Conservation (phyloP, 306 rosid species). For the Bauhinia variegata region DNA sequence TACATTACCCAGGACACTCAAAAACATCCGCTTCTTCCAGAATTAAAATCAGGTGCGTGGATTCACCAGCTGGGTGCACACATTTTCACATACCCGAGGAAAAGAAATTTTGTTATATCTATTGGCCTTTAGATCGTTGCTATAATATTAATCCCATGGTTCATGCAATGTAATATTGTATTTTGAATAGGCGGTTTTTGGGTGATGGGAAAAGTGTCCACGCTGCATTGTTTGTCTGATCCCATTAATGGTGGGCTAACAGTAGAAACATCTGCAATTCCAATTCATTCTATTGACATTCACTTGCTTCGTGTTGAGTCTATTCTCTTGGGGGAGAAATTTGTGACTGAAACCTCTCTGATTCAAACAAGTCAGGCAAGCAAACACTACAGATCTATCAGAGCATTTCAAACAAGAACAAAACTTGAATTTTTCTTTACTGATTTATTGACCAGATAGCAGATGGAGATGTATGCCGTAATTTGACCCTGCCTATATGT, state of each 20-base stretch:
- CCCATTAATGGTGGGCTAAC: conserved; percentile 82
- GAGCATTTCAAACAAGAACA: conserved; percentile 11
- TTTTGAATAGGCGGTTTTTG: conserved; percentile 79
- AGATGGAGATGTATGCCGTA: conserved; percentile 79
- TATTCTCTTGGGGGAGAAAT: conserved; percentile 84
- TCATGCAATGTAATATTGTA: conserved; percentile 25
- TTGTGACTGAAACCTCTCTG: conserved; percentile 74
- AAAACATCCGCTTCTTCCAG: conserved; percentile 88
- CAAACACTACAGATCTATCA: conserved; percentile 20
- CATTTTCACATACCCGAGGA: neutral
- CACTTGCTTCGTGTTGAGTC: conserved; percentile 87
- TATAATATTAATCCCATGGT: conserved; percentile 19
- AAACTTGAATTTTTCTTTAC: conserved; percentile 24
- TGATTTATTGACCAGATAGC: conserved; percentile 61
- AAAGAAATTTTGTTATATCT: neutral
- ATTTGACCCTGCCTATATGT: conserved; percentile 75
- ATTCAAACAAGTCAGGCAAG: conserved; percentile 89
- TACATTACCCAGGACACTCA: conserved; percentile 97
- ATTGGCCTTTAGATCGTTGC: neutral
- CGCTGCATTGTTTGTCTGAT: conserved; percentile 75
- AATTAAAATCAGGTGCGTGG: conserved; percentile 76
- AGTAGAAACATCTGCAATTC: conserved; percentile 82
- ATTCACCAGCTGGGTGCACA: conserved; percentile 22
- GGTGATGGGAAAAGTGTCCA: conserved; percentile 78
- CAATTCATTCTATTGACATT: conserved; percentile 77